Evolutionary conservation across 768 basidiomycete genomes (phyloP), one percentile per base, ranked within the genome.

Genomic region (Suillus variegatus): DNA sequence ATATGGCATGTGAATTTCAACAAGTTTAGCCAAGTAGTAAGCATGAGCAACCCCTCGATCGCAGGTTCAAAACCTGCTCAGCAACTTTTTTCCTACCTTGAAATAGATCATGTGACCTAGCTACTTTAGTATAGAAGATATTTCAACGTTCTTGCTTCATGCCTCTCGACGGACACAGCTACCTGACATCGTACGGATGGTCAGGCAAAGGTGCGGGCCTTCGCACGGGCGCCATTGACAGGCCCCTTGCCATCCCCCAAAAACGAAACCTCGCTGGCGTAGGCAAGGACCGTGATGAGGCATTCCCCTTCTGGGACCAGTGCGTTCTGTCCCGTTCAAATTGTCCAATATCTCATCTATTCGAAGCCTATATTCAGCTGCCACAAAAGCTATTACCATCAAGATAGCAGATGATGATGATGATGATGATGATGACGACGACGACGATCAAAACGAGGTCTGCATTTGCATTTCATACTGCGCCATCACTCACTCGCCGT

Each of bases 291-390:
- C 85, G 95, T 69, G 95, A 97, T 72, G 95, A 96, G 70, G 94
- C 94, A 0, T 95, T 95, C 74, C 95, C 95, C 60, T 98, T 98
- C 85, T 98, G 95, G 95, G 95, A 98, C 75, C 94, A 97, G 95
- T 97, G 71, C 77, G 93, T 84, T 55, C 43, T 56, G n/a, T 18
- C 60, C 38, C 61, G 25, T 35, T 20, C n/a, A 18, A 43, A 60
- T 57, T 67, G 46, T 40, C 16, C 52, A 4, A 22, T 61, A 25
- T 40, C 61, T 61, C 32, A 18, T 63, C 6, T n/a, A 9, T 13
- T 60, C 55, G 44, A 25, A 77, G 77, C 58, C 77, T 97, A 62
- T 97, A 93, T 76, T 80, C 89, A 1, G 88, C 90, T 16, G 94
- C 95, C 22, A 89, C 95, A 0, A 90, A 89, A 67, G 86, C 92